Evolutionary conservation across 176 grass and related monocot species (phyloP).

Genomic region (bread wheat (Triticum aestivum)): DNA sequence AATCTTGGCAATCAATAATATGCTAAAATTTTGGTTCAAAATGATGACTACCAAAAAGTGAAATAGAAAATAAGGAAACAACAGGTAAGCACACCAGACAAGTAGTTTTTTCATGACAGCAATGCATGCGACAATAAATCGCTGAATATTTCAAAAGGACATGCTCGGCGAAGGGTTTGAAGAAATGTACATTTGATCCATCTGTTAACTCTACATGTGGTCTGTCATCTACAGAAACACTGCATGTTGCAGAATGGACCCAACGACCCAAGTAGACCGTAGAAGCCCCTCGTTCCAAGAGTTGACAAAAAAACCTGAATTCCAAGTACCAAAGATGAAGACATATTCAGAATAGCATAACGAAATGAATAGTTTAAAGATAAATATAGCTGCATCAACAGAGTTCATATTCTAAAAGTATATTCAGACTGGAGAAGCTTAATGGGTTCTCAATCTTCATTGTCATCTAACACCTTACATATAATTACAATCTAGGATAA

Average conservation of each 20-base stretch:
- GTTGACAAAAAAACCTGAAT: constrained; percentile 24
- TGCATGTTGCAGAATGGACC: constrained; percentile 10
- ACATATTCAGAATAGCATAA: neutral
- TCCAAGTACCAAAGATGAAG: neutral
- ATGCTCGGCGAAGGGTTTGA: neutral
- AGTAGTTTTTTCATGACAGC: neutral
- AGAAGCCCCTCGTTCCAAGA: constrained; percentile 18
- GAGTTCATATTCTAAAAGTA: neutral
- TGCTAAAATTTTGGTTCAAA: neutral
- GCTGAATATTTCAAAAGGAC: neutral
- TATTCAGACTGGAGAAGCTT: neutral
- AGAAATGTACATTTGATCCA: constrained; percentile 26
- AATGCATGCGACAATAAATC: neutral
- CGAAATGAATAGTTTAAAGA: neutral
- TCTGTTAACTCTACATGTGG: constrained; percentile 18
- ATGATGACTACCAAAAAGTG: neutral
- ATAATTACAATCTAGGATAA: neutral
- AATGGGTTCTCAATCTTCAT: neutral
- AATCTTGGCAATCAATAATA: neutral
- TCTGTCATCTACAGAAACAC: constrained; percentile 3
- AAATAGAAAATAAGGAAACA: neutral
- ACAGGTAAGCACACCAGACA: neutral
- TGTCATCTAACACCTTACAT: neutral
- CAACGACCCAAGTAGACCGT: neutral
- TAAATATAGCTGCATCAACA: neutral